Evolutionary conservation across 352 stramenopile genomes (phyloP), one percentile per base, ranked within the genome.

Genomic region (Phytophthora sp.): DNA sequence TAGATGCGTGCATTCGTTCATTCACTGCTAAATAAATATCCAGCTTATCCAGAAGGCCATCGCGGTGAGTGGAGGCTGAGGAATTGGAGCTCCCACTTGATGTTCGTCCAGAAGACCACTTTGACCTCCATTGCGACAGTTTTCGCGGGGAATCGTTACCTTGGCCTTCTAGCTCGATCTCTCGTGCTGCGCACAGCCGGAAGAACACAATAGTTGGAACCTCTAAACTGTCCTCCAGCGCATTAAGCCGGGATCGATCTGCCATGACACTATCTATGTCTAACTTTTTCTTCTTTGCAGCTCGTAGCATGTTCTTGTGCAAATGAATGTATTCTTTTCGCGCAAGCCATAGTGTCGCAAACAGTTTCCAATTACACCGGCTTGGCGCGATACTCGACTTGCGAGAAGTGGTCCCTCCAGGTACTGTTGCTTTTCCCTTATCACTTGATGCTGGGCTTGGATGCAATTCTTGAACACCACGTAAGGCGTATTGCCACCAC

Each of bases 171-270:
- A 91, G 53, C 35, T 91, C 84, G 7, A 84, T 52, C 49, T 95
- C 87, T 62, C 84, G 69, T 0, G 66, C 61, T 0, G 84, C 83
- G 51, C 87, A 95, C 11, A 88, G 31, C 1, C 87, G 68, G 30
- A 93, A 95, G 52, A 95, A 95, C 1, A 93, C 84, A 54, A 95
- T 89, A 1, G 82, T 91, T 0, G 91, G 74, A 1, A 92, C 84
- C 48, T 89, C 76, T 27, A 95, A 50, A 15, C 75, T 72, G 26
- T 92, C 85, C 61, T 95, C 87, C 5, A 95, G 62, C 13, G 84
- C 69, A 3, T 84, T 79, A 13, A 92, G 54, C 5, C 72, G 75
- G 32, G 66, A 66, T 2, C 72, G 80, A 24, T 91, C 75, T 2
- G 62, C 57, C 10, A 89, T 46, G 0, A 89, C 46, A n/a, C 58